A percentile compares a stretch with the other conserved stretches of the same genome.
These are phyloP conservation scores for Allomyces macrogynus DNA, from an alignment of 192 early-diverging fungal species.

Conservation along the genomic window DNA sequence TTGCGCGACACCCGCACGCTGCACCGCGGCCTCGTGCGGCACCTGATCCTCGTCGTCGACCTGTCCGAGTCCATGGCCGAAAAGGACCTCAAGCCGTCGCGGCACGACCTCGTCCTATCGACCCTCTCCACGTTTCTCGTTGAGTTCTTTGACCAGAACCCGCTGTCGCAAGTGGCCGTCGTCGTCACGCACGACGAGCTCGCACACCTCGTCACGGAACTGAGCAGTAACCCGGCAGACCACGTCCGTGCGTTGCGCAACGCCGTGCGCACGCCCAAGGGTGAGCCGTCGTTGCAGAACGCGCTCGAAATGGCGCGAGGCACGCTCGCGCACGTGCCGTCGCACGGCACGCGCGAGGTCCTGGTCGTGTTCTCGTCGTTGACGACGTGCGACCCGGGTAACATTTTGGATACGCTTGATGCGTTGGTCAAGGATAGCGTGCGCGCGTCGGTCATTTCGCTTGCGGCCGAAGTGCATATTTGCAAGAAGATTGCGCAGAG, in stretches of 20 bases:
- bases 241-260: conserved; percentile 48
- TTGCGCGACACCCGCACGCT: conserved; percentile 47
- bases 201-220: conserved; percentile 64
- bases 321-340: conserved; percentile 49
- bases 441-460: conserved; percentile 65
- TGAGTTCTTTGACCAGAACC: conserved; percentile 92
- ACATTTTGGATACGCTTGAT: conserved; percentile 65
- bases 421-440: conserved; percentile 44
- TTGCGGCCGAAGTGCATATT: conserved; percentile 80
- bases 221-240: conserved; percentile 60
- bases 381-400: conserved; percentile 81
- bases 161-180: conserved; percentile 68
- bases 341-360: conserved; percentile 74
- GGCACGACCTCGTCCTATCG: conserved; percentile 49
- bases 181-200: conserved; percentile 66
- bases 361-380: conserved; percentile 70
- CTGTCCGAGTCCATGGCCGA: conserved; percentile 65
- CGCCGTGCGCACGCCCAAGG: conserved; percentile 45
- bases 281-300: conserved; percentile 86
- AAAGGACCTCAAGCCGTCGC: conserved; percentile 60
- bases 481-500: conserved; percentile 47
- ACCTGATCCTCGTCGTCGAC: conserved; percentile 65
- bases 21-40: conserved; percentile 65
- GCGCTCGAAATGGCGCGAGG: conserved; percentile 63
- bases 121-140: conserved; percentile 47